Conservation (phyloP, 2,329 filamentous ascomycete genomes). For the Dendryphion nanum region DNA sequence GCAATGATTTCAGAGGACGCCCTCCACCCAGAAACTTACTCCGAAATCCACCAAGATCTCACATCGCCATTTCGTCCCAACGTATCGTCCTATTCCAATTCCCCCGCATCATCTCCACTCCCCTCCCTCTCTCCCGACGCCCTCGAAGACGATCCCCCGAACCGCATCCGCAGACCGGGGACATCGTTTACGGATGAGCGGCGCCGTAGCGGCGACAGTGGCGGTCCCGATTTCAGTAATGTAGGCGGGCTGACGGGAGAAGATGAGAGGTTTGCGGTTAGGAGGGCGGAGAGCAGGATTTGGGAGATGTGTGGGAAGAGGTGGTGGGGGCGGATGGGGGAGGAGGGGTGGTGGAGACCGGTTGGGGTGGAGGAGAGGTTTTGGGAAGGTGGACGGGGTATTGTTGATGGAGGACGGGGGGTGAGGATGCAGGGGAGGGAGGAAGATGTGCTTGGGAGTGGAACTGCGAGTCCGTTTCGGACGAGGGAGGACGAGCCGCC, state of each 20-base stretch:
- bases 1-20: constrained; percentile 45
- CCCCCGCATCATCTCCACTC: constrained; percentile 19
- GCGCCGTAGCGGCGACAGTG: constrained; percentile 6
- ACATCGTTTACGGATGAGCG: constrained; percentile 29
- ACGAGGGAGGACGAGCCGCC: constrained; percentile 47
- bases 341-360: constrained; percentile 65
- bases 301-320: constrained; percentile 76
- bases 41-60: constrained; percentile 76
- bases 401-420: not conserved
- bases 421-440: constrained; percentile 6
- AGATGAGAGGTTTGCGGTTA: constrained; percentile 79
- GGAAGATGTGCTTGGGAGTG: constrained; percentile 7
- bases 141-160: constrained; percentile 52
- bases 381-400: constrained; percentile 55
- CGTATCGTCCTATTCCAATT: constrained; percentile 60
- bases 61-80: constrained; percentile 78
- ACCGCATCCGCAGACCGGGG: constrained; percentile 33
- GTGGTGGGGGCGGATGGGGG: constrained; percentile 64
- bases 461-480: constrained; percentile 47
- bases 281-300: constrained; percentile 70
- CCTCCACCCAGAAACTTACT: constrained; percentile 63
- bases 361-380: constrained; percentile 61
- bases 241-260: constrained; percentile 71
- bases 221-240: constrained; percentile 62
- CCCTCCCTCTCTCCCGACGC: constrained; percentile 44